These are phyloP conservation scores for Infundibulicybe gibba DNA, from an alignment of 768 basidiomycete genomes.

Conservation along the genomic window DNA sequence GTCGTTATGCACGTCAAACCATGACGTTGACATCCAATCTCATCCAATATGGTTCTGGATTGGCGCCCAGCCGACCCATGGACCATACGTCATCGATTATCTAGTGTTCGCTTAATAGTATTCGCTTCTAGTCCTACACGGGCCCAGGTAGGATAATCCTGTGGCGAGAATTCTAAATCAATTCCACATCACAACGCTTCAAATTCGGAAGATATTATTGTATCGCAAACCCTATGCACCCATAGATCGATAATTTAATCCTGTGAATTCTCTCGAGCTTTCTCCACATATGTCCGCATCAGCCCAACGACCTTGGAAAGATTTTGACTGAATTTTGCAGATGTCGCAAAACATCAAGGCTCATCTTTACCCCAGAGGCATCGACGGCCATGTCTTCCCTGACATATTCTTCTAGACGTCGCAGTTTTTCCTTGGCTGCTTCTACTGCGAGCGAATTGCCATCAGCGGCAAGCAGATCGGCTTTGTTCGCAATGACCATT, in stretches of 20 bases:
- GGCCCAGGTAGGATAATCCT: no score
- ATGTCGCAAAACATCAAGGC: conserved; percentile 74
- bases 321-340: conserved; percentile 87
- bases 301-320: conserved; percentile 61
- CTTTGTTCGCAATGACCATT: conserved; percentile 93
- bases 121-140: no score
- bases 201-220: no score
- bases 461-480: conserved; percentile 69
- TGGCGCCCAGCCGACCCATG: no score
- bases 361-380: conserved; percentile 19
- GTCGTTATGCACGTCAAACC: no score
- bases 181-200: no score
- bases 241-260: background rate
- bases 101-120: no score
- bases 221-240: no score
- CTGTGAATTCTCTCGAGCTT: conserved; percentile 19
- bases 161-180: no score
- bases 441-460: conserved; percentile 44
- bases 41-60: no score
- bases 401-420: conserved; percentile 54
- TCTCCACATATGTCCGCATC: conserved; percentile 64
- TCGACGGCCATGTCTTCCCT: conserved; percentile 35
- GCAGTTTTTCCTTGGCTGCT: conserved; percentile 55
- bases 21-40: no score
- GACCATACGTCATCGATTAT: no score